These are phyloP conservation scores for Dictyostelium brefeldianum DNA, from an alignment of 78 protist genomes.

Conservation along the genomic window DNA sequence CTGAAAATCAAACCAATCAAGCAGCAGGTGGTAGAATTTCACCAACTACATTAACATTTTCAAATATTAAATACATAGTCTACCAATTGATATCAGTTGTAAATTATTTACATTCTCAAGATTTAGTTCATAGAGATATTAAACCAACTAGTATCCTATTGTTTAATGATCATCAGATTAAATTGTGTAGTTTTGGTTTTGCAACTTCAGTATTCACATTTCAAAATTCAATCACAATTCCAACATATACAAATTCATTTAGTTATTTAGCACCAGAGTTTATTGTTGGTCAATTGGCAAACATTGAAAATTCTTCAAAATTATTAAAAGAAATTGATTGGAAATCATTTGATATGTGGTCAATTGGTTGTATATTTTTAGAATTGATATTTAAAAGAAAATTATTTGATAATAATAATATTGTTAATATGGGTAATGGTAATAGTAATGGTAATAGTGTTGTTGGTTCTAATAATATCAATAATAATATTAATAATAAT, in stretches of 20 bases:
- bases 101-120: slow-evolving; percentile 39
- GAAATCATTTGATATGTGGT: slow-evolving; percentile 82
- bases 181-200: slow-evolving; percentile 42
- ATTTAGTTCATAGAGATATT: slow-evolving; percentile 67
- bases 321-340: slow-evolving; percentile 20
- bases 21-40: background rate
- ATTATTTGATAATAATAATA: background rate
- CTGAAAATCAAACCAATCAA: background rate
- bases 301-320: background rate
- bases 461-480: background rate
- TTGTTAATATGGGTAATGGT: background rate
- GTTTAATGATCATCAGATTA: slow-evolving; percentile 28
- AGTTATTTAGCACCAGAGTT: slow-evolving; percentile 10
- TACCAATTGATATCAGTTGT: slow-evolving; percentile 40
- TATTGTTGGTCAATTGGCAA: background rate
- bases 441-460: background rate
- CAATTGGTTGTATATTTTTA: slow-evolving; percentile 61
- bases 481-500: background rate
- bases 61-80: background rate
- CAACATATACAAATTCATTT: background rate
- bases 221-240: background rate
- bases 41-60: background rate
- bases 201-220: slow-evolving; percentile 1
- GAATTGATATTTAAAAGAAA: slow-evolving; percentile 35
- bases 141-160: slow-evolving; percentile 36